Evolutionary conservation across 306 rosid genomes (phyloP).

Genomic region (Dryas drummondii): DNA sequence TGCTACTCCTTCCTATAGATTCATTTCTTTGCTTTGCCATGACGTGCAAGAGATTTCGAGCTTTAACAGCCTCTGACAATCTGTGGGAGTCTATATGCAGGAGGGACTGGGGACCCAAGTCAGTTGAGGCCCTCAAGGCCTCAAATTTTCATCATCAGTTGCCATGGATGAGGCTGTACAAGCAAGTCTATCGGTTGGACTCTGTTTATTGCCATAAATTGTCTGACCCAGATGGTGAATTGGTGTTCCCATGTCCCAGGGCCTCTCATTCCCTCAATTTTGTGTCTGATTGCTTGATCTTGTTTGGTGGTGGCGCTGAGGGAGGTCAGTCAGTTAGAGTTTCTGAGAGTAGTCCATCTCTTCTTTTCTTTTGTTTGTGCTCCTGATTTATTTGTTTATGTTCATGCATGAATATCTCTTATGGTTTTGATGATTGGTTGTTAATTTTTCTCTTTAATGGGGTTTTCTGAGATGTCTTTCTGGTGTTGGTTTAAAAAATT

Average conservation of each 20-base stretch:
- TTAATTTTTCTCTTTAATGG: background rate
- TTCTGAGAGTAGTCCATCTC: no score
- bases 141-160: conserved; percentile 33
- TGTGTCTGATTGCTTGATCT: conserved; percentile 71
- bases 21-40: conserved; percentile 68
- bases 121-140: conserved; percentile 59
- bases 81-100: conserved; percentile 71
- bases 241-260: conserved; percentile 63
- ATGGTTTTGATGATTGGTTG: background rate
- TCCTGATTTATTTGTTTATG: background rate
- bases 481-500: background rate
- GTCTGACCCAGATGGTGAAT: conserved; percentile 35
- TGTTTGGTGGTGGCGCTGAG: conserved; percentile 90
- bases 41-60: conserved; percentile 74
- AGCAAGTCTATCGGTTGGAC: conserved; percentile 54
- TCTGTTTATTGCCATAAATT: conserved; percentile 55
- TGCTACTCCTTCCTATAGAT: conserved; percentile 67
- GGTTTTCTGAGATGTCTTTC: background rate
- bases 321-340: conserved; percentile 65
- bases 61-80: conserved; percentile 53
- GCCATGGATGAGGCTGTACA: conserved; percentile 79
- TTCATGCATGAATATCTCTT: background rate
- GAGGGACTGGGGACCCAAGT: conserved; percentile 72
- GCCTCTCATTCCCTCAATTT: conserved; percentile 97
- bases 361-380: background rate